Base-by-base conservation (phyloP, 352 stramenopile genomes). In the Phytophthora citrophthora region DNA sequence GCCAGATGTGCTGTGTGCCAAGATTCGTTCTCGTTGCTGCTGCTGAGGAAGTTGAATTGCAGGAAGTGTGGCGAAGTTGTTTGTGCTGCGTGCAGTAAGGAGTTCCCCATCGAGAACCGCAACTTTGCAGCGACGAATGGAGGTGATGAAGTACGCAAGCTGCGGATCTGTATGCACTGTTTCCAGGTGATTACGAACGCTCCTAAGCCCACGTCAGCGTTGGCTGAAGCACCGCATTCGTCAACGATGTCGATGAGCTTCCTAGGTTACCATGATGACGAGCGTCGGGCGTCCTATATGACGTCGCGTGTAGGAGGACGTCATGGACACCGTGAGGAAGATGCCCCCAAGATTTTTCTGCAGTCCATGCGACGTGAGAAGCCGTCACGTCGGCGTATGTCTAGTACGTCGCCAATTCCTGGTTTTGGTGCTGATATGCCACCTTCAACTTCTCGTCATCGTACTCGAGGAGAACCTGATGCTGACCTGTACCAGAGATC, bases 31-130 rank as follows among this genome's bases (percentile, higher is more conserved):
- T 87, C 79, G n/a, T 53, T 96, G 36, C 61, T 96, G 66, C 46
- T 93, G 54, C 59, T 94, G 43, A 80, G 85, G 56, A 96, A 96
- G 53, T 71, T 94, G 50, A 93, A 91, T 59, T 96, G 88, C 60
- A 81, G 88, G 32, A 96, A 96, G 63, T 96, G 88, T 47, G 88
- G 88, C 3, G 86, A 96, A 70, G 88, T 96, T 10, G 86, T 96
- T 10, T 96, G 88, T 47, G 86, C 84, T n/a, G 83, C 83, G 0
- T 96, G 88, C 47, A 90, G 78, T 72, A 96, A 92, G 49, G 85
- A 91, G 27, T 96, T 92, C 43, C 57, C 69, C 6, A 81, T 81
- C 71, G 86, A 93, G 71, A 77, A 77, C 68, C 61, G 65, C 20
- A 74, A 88, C 70, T 76, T 89, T 76, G 51, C 66, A 53, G 55